Base-by-base conservation (phyloP, 2,329 filamentous ascomycete genomes). In the Talaromyces albobiverticillius region DNA sequence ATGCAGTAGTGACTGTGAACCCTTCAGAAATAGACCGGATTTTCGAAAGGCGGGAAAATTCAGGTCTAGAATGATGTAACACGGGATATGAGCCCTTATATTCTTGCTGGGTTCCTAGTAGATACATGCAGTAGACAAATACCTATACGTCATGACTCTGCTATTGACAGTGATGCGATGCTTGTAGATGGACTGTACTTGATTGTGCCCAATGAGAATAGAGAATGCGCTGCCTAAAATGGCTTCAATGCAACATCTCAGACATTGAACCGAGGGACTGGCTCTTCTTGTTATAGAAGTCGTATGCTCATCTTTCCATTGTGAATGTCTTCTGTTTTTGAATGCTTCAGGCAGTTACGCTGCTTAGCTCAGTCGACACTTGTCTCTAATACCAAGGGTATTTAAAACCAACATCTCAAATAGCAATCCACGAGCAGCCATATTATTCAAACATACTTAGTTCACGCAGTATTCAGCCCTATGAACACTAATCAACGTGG, bases 111-210 rank as follows among this genome's bases (percentile, higher is more conserved):
- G 16, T 36, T 36, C 32, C 5, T 36, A 22, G 6, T 1, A 29
- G 26, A 18, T 22, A 8, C n/a, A 38, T 38, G 26, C 18, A 38
- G n/a, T 6, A 11, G 16, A 22, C 5, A 22, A 20, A 40, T 10
- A 34, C 29, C 4, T 7, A 31, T 42, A 40, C 50, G 50, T 52
- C 50, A 52, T 40, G 41, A 52, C 50, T 52, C n/a, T n/a, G n/a
- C n/a, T n/a, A n/a, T n/a, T n/a, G n/a, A n/a, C n/a, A n/a, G n/a
- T n/a, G n/a, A n/a, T n/a, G n/a, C n/a, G n/a, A n/a, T n/a, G n/a
- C n/a, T n/a, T n/a, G n/a, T n/a, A n/a, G n/a, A n/a, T n/a, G n/a
- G n/a, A n/a, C n/a, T n/a, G n/a, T n/a, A n/a, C n/a, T n/a, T n/a
- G n/a, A n/a, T n/a, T n/a, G n/a, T n/a, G 20, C 20, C 36, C 16